Evolutionary conservation across 1,284 basidiomycete species (phyloP).

Genomic region (Trichosporon sp.): DNA sequence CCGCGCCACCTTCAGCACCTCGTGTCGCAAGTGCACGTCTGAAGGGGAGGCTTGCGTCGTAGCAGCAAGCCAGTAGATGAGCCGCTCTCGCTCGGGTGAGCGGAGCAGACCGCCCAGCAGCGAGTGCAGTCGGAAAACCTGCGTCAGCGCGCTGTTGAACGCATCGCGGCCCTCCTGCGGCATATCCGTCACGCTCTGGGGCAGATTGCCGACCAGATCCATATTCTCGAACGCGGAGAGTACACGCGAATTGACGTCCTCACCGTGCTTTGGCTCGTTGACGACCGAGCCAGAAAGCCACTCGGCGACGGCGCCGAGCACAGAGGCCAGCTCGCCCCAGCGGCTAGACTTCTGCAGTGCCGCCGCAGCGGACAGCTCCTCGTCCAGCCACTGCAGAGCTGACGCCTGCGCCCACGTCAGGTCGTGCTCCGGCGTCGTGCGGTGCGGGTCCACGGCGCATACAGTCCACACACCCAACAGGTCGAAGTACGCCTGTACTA

Average conservation of each 20-base stretch:
- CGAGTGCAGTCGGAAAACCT: conserved; percentile 18
- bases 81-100: conserved; percentile 7
- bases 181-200: not conserved
- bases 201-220: conserved; percentile 9
- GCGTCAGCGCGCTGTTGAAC: conserved; percentile 7
- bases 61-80: conserved; percentile 11
- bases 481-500: conserved; percentile 52
- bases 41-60: conserved; percentile 6
- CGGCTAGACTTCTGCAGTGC: conserved; percentile 19
- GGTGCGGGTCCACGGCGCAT: conserved; percentile 82
- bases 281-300: conserved; percentile 69
- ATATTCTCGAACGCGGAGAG: conserved; percentile 13
- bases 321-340: conserved; percentile 49
- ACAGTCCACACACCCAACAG: conserved; percentile 67
- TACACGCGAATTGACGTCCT: conserved; percentile 51
- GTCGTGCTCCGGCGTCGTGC: conserved; percentile 76
- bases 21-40: conserved; percentile 51
- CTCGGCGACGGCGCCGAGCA: conserved; percentile 43
- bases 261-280: conserved; percentile 63
- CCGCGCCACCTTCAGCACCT: conserved; percentile 54
- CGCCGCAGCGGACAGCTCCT: conserved; percentile 48
- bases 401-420: conserved; percentile 81
- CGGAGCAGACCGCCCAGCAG: conserved; percentile 5
- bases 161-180: not conserved
- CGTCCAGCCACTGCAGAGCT: conserved; percentile 67